A percentile compares a stretch with the other conserved stretches of the same genome.
Conservation (phyloP, 2,329 filamentous ascomycete species). For the Penicillium sp. region DNA sequence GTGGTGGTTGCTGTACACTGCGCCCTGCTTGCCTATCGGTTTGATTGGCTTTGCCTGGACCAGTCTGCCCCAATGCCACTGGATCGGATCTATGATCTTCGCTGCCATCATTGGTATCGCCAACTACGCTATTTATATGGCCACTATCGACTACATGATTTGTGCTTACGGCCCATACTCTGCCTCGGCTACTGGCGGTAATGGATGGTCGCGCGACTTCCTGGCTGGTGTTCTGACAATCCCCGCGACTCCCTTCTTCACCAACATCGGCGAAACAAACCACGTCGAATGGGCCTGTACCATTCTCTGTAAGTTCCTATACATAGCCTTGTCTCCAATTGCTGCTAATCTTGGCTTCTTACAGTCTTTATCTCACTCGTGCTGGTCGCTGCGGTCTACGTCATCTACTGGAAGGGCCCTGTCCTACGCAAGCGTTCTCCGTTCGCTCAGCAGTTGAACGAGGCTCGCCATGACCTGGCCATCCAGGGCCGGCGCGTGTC, state of each 20-base stretch:
- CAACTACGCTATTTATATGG: slow-evolving; percentile 64
- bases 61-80: slow-evolving; percentile 55
- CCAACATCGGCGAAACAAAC: slow-evolving; percentile 56
- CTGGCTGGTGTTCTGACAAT: slow-evolving; percentile 64
- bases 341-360: background rate
- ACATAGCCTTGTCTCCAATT: background rate
- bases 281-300: slow-evolving; percentile 62
- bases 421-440: slow-evolving; percentile 59
- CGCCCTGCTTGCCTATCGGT: slow-evolving; percentile 59
- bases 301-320: slow-evolving; percentile 52
- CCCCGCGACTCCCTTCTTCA: slow-evolving; percentile 55
- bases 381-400: slow-evolving; percentile 63
- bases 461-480: slow-evolving; percentile 38
- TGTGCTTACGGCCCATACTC: slow-evolving; percentile 66
- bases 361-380: slow-evolving; percentile 58
- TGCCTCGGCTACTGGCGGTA: slow-evolving; percentile 66
- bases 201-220: slow-evolving; percentile 65
- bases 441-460: slow-evolving; percentile 63
- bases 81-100: slow-evolving; percentile 64
- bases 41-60: slow-evolving; percentile 64
- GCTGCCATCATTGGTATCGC: slow-evolving; percentile 62
- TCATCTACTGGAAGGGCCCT: slow-evolving; percentile 67
- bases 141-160: slow-evolving; percentile 68
- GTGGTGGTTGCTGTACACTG: slow-evolving; percentile 61
- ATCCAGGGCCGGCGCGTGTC: slow-evolving; percentile 32